These are phyloP conservation scores for Poteriospumella lacustris DNA, from an alignment of 108 stramenopile species.

Conservation along the genomic window DNA sequence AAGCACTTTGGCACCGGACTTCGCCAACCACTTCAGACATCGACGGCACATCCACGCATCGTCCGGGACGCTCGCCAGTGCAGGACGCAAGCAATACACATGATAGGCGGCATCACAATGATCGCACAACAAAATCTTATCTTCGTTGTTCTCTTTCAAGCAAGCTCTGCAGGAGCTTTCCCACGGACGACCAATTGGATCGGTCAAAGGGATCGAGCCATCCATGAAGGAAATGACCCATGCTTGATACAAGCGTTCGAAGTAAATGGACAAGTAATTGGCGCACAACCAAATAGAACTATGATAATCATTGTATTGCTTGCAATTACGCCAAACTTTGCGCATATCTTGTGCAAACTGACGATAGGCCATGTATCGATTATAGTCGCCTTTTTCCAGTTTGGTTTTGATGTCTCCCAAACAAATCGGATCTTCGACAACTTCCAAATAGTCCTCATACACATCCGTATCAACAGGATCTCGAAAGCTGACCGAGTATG, in stretches of 20 bases:
- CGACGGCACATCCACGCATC: slow-evolving; percentile 26
- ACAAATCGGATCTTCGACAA: slow-evolving; percentile 48
- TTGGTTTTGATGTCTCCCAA: slow-evolving; percentile 38
- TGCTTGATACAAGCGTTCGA: slow-evolving; percentile 45
- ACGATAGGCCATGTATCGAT: background rate
- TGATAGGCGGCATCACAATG: slow-evolving; percentile 32
- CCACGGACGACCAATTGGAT: slow-evolving; percentile 45
- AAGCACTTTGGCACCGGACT: slow-evolving; percentile 4
- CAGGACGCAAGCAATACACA: slow-evolving; percentile 15
- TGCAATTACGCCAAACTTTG: slow-evolving; percentile 48
- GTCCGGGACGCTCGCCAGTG: slow-evolving; percentile 9
- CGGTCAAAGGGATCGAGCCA: slow-evolving; percentile 32
- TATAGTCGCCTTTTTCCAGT: slow-evolving; percentile 42
- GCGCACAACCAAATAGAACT: slow-evolving; percentile 47
- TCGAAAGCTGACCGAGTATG: slow-evolving; percentile 37
- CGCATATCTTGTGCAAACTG: slow-evolving; percentile 38
- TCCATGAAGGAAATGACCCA: slow-evolving; percentile 48
- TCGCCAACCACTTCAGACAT: slow-evolving; percentile 9
- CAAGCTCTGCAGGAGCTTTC: slow-evolving; percentile 42
- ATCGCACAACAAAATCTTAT: slow-evolving; percentile 12
- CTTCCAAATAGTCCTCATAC: slow-evolving; percentile 45
- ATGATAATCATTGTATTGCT: slow-evolving; percentile 48
- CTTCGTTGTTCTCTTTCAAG: slow-evolving; percentile 27
- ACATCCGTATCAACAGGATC: slow-evolving; percentile 46
- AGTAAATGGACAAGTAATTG: slow-evolving; percentile 38